Percentiles rank a stretch among this genome's conserved stretches.
These are phyloP conservation scores for Backusella liffmaniae DNA, from an alignment of 192 early-diverging fungal species.

Conservation along the genomic window DNA sequence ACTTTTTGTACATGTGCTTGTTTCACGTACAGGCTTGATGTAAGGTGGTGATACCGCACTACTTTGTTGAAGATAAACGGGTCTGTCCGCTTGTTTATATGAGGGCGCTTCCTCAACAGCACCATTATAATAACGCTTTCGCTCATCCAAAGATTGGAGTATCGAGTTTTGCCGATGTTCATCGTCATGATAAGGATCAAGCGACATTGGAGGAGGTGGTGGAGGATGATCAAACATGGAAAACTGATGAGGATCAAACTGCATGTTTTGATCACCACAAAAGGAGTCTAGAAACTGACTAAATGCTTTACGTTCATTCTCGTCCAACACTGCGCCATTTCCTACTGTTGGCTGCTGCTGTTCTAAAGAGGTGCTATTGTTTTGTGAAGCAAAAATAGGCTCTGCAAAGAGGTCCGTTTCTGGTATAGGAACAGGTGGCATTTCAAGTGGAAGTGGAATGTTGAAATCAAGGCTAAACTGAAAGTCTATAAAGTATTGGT, in stretches of 20 bases:
- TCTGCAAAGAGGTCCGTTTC: background rate
- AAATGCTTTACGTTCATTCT: constrained; percentile 47
- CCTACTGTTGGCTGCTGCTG: background rate
- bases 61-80: constrained; percentile 13
- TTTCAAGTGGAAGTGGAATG: background rate
- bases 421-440: background rate
- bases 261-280: constrained; percentile 46
- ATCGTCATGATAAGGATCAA: background rate
- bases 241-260: constrained; percentile 10
- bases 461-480: constrained; percentile 25
- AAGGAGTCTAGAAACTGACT: constrained; percentile 51
- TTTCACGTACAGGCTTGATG: constrained; percentile 11
- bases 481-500: constrained; percentile 31
- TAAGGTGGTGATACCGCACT: constrained; percentile 12
- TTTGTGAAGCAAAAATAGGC: background rate
- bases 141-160: constrained; percentile 14
- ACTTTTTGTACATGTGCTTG: background rate
- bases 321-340: constrained; percentile 25
- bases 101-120: background rate
- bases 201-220: constrained; percentile 5
- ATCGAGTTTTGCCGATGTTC: constrained; percentile 5
- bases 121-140: background rate
- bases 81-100: background rate
- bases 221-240: background rate
- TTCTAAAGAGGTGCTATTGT: background rate